Base-by-base conservation (phyloP, 306 rosid genomes). In the Vigna nakashimae region DNA sequence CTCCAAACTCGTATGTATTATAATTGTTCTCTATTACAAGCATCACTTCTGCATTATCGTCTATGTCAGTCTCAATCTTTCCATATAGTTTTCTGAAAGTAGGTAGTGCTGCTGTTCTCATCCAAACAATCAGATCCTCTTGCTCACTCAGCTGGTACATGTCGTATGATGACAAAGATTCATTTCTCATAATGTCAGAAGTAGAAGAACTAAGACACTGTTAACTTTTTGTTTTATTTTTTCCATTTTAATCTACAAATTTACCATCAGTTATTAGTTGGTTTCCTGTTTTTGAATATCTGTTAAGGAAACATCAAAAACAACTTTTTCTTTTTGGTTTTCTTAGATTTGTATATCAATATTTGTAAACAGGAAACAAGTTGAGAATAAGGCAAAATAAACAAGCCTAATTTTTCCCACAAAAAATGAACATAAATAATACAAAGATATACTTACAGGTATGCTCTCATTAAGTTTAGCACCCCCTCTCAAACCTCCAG, bases 121-220 rank as follows among this genome's bases (percentile, higher is more conserved):
- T 94, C 98, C 98, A 94, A 73, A 94, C 98, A 36, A 94, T 94
- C 56, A 94, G 92, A 84, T 94, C 98, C 79, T 81, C 93, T 87
- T 94, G 98, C 74, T 89, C 77, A 71, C 92, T 94, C 84, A 94
- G 71, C 96, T 94, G 83, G 72, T 66, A n/a, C 86, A 86, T 49
- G 75, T 10, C 87, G 46, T 84, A 76, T 76, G 38, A 69, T 78
- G 26, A 77, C 45, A 67, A 73, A 74, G 45, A 18, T 79, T 78
- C 42, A 10, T 15, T 56, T 49, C 77, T 56, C 26, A 24, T 42
- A 59, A 78, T 65, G 32, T 55, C 17, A 52, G 5, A 40, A 18
- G 26, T 65, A 17, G 2, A 9, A 34, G 3, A 22, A 22, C 5
- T 12, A 45, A 45, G 16, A 12, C 50, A 45, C 14, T 43, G 50